Percentiles rank a stretch among this genome's conserved stretches.
Conservation (phyloP, 2,329 filamentous ascomycete species). For the Apiospora marii region DNA sequence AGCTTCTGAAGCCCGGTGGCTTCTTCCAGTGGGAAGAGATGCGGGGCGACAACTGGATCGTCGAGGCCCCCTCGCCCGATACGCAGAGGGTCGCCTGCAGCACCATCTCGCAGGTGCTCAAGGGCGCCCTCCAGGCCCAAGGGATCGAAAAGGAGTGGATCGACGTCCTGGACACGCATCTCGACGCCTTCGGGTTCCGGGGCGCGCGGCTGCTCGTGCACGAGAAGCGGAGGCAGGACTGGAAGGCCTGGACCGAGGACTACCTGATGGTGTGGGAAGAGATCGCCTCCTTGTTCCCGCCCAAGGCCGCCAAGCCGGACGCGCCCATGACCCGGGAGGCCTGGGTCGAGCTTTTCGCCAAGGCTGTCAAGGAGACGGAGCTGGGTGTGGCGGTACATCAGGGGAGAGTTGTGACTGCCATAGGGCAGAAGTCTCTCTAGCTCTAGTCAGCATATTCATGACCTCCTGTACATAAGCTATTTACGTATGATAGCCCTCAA, state of each 20-base stretch:
- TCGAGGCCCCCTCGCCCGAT: constrained; percentile 23
- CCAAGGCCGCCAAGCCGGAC: constrained; percentile 25
- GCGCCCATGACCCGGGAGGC: not conserved
- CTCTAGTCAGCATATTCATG: no score
- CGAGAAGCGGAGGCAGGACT: constrained; percentile 29
- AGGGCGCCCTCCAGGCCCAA: constrained; percentile 24
- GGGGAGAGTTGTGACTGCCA: not conserved
- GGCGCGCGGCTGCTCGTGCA: not conserved
- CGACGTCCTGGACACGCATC: constrained; percentile 27
- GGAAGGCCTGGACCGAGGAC: constrained; percentile 38
- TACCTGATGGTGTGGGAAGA: constrained; percentile 40
- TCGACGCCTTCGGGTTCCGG: constrained; percentile 11
- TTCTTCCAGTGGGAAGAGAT: constrained; percentile 38
- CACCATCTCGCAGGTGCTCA: constrained; percentile 29
- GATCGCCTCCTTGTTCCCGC: constrained; percentile 32
- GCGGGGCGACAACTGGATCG: constrained; percentile 27
- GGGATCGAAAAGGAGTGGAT: constrained; percentile 27
- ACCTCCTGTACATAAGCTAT: no score
- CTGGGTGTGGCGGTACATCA: not conserved
- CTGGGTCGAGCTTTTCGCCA: not conserved
- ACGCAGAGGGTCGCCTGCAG: constrained; percentile 28
- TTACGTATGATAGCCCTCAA: no score
- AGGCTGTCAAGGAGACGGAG: not conserved
- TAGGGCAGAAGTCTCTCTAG: not conserved
- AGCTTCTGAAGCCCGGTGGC: constrained; percentile 35